Conservation (phyloP, 805 yeast species). For the Suhomyces sp. region DNA sequence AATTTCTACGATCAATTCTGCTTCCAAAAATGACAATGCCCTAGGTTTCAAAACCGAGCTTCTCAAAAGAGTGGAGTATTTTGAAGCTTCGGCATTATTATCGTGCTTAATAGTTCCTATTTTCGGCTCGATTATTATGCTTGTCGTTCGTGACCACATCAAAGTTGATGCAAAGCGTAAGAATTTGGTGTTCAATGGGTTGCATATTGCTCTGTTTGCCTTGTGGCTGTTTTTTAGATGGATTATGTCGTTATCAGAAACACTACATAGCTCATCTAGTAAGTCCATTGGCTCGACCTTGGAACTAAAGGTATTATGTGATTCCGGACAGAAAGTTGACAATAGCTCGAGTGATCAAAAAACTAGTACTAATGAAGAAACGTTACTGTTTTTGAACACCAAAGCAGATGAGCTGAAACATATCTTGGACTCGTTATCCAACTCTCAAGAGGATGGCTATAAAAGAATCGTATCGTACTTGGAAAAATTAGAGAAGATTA, state of each 20-base stretch:
- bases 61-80: constrained; percentile 11
- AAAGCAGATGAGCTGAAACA: neutral
- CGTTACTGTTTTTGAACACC: neutral
- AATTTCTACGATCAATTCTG: constrained; percentile 5
- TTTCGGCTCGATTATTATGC: constrained; percentile 25
- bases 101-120: constrained; percentile 27
- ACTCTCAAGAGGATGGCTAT: neutral
- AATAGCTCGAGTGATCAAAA: neutral
- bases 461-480: neutral
- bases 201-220: constrained; percentile 35
- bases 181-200: constrained; percentile 30
- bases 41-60: constrained; percentile 3
- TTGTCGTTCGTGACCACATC: constrained; percentile 24
- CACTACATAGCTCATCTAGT: neutral
- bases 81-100: constrained; percentile 19
- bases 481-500: constrained; percentile 2
- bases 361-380: neutral
- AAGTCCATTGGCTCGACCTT: neutral
- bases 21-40: neutral
- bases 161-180: constrained; percentile 25
- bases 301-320: neutral
- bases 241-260: neutral
- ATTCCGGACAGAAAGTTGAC: neutral
- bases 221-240: constrained; percentile 29
- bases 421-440: neutral